Evolutionary conservation across 306 rosid species (phyloP), one percentile per base, ranked within the genome.

Genomic region (Begonia masoniana): DNA sequence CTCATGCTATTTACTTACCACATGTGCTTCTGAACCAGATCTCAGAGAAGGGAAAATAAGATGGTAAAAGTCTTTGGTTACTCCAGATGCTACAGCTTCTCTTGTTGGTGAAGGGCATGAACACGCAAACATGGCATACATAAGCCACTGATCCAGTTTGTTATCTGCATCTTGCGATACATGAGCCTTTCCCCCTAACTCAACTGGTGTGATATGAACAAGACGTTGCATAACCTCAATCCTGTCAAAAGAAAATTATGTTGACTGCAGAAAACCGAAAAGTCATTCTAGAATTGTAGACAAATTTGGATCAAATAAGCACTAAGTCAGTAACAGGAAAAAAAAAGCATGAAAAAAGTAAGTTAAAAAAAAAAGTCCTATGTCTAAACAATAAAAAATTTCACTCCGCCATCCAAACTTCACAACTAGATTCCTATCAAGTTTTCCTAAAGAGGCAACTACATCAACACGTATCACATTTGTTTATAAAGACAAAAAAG

Each of bases 101-200:
- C 78, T 81, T 55, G 74, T 66, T 61, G 47, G 62, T 42, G 99
- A 88, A n/a, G 99, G 93, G 66, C 96, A 87, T 58, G 99, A 92
- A 68, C 96, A 86, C 50, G 78, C 78, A 47, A 92, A 87, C 93
- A 92, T 83, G 36, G 99, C 83, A 64, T 92, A 92, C 93, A 87
- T 81, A 62, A 87, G 93, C 99, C 99, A 92, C 77, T 92, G 99
- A 67, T 92, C 99, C 62, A 87, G 68, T 73, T 92, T 92, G 79
- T 66, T 92, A 75, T 92, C 99, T 35, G 85, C 75, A 72, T 92
- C 99, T 72, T 83, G 96, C 8, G 95, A 81, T 51, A 71, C 93
- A 74, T 92, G 93, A 69, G 93, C 92, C 77, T 83, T 92, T 57
- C 95, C 99, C 53, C 96, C 99, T 79, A 92, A 76, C 75, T 92